phyloP scores from a whole-genome alignment of 2,329 filamentous ascomycete genomes.

The Epichloe typhina region DNA sequence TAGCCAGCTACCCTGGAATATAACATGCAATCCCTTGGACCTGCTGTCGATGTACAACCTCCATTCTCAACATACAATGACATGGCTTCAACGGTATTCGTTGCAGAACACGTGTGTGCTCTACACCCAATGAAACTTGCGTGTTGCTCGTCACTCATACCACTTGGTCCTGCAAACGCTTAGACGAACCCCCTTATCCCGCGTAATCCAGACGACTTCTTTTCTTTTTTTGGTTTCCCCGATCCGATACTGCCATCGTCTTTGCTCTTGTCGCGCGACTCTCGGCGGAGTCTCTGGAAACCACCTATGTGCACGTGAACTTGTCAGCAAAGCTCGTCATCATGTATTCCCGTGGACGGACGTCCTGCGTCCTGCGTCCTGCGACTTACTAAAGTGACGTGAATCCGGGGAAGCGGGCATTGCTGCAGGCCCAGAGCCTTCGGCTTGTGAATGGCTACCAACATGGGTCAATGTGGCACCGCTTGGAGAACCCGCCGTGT shows the following conservation, averaged over 20 bases:
- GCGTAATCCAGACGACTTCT: conserved; percentile 25
- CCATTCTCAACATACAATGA: too few species aligned
- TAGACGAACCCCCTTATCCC: conserved; percentile 27
- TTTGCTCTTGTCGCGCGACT: conserved; percentile 33
- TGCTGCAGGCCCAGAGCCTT: conserved; percentile 10
- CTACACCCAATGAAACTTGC: background rate
- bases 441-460: background rate
- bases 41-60: too few species aligned
- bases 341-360: background rate
- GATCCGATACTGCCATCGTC: conserved; percentile 24
- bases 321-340: conserved; percentile 9
- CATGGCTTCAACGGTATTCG: too few species aligned
- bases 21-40: too few species aligned
- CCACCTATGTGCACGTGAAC: conserved; percentile 21
- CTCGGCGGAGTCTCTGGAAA: conserved; percentile 34
- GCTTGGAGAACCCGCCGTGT: conserved; percentile 8
- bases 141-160: conserved; percentile 2
- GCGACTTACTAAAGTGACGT: conserved; percentile 29
- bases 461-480: background rate
- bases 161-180: background rate
- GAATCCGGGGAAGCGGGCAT: conserved; percentile 24
- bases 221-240: conserved; percentile 22
- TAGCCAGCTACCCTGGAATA: too few species aligned
- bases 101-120: too few species aligned
- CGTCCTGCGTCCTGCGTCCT: conserved; percentile 8